A percentile compares a stretch with the other conserved stretches of the same genome.
phyloP scores from a whole-genome alignment of 345 rosid genomes.

The Dovyalis caffra region DNA sequence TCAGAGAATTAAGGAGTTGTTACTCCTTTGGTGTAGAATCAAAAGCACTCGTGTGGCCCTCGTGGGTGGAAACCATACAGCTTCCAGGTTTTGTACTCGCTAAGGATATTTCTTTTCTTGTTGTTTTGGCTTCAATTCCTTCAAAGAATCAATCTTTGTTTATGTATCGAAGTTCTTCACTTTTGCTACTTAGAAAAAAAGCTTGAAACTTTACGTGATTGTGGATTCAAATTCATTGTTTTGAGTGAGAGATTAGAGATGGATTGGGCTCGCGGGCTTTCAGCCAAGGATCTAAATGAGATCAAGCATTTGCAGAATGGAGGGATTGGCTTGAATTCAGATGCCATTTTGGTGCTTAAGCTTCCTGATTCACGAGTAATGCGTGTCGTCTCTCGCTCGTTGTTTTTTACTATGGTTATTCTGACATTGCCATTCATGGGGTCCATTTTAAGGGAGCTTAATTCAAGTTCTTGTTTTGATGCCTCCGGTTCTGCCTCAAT shows the following conservation, averaged over 20 bases:
- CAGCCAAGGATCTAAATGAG: conserved; percentile 15
- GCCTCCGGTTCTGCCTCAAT: conserved; percentile 16
- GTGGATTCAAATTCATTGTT: not conserved
- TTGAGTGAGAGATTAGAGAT: not conserved
- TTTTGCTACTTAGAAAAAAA: conserved; percentile 11
- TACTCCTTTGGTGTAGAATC: conserved; percentile 40
- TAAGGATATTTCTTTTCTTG: conserved; percentile 18
- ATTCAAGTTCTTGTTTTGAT: conserved; percentile 12
- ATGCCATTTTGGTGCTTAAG: conserved; percentile 34
- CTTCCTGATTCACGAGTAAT: conserved; percentile 41
- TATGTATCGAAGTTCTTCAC: conserved; percentile 18
- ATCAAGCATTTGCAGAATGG: conserved; percentile 21
- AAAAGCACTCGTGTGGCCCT: conserved; percentile 43
- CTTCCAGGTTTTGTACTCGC: conserved; percentile 59
- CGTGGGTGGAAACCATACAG: conserved; percentile 69
- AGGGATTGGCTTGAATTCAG: conserved; percentile 18
- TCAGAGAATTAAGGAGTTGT: conserved; percentile 42
- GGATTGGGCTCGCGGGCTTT: conserved; percentile 26
- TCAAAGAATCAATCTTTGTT: conserved; percentile 4
- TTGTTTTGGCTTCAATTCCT: conserved; percentile 8
- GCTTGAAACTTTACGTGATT: conserved; percentile 4
- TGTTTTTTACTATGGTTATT: conserved; percentile 41
- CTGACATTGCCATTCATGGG: conserved; percentile 36
- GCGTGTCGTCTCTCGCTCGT: conserved; percentile 39
- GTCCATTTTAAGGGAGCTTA: conserved; percentile 24